Percentiles rank a stretch among this genome's conserved stretches.
Evolutionary conservation across 768 basidiomycete genomes (phyloP).

Genomic region (Kwoniella dejecticola): DNA sequence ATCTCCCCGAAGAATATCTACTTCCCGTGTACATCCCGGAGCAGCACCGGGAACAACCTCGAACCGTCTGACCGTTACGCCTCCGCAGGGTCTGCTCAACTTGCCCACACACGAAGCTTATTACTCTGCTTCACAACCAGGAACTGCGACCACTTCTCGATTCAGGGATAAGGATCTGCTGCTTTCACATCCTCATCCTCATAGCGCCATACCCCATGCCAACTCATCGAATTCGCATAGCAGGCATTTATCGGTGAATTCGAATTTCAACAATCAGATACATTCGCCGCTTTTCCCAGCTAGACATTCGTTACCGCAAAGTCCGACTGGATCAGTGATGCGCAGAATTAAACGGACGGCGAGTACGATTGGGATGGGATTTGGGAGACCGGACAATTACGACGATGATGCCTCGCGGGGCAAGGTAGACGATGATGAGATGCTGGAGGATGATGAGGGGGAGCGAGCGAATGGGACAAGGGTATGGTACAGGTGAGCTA

Average conservation of each 20-base stretch:
- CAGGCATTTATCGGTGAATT: conserved; percentile 22
- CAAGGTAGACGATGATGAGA: conserved; percentile 28
- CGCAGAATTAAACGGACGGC: conserved; percentile 37
- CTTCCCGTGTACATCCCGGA: conserved; percentile 12
- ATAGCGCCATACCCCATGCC: not conserved
- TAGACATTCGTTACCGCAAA: conserved; percentile 2
- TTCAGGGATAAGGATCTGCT: conserved; percentile 26
- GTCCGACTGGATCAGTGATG: conserved; percentile 34
- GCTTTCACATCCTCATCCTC: conserved; percentile 3
- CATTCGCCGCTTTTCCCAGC: conserved; percentile 19
- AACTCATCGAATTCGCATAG: conserved; percentile 15
- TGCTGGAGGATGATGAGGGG: conserved; percentile 56
- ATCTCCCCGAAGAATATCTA: conserved; percentile 44
- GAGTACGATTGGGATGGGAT: conserved; percentile 37
- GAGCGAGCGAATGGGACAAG: conserved; percentile 76
- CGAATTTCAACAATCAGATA: no score
- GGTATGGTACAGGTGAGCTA: conserved; percentile 56
- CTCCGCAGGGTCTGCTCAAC: conserved; percentile 21
- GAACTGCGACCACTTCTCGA: conserved; percentile 33
- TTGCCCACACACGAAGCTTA: conserved; percentile 43
- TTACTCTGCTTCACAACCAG: conserved; percentile 38
- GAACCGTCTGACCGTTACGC: conserved; percentile 2
- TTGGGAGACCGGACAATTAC: conserved; percentile 37
- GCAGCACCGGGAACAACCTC: not conserved
- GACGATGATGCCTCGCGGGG: conserved; percentile 12